These are phyloP conservation scores for Blumeria graminis DNA, from an alignment of 2,329 filamentous ascomycete genomes.

Conservation along the genomic window DNA sequence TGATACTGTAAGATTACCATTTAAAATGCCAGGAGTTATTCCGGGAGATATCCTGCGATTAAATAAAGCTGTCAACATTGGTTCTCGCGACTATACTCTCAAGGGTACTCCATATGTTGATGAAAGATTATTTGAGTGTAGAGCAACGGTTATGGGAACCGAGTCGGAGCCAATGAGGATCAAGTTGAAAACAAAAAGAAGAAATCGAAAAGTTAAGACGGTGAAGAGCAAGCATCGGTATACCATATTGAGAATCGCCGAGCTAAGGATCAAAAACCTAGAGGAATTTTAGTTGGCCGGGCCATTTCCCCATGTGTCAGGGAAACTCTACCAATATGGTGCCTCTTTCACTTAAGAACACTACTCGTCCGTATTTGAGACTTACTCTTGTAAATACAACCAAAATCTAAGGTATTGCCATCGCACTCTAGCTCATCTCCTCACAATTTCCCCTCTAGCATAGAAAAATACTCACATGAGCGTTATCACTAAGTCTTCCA, in stretches of 20 bases:
- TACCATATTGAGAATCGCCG: constrained; percentile 65
- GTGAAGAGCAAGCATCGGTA: constrained; percentile 79
- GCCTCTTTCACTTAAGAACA: too few species aligned
- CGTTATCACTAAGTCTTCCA: too few species aligned
- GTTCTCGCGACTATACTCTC: constrained; percentile 74
- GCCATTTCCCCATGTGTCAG: too few species aligned
- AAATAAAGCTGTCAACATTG: constrained; percentile 61
- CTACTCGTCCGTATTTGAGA: too few species aligned
- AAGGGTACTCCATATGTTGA: constrained; percentile 66
- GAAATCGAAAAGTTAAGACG: constrained; percentile 45
- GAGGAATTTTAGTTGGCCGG: constrained; percentile 13
- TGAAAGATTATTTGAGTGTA: constrained; percentile 60
- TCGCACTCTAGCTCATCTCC: too few species aligned
- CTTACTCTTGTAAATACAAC: too few species aligned
- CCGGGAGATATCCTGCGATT: constrained; percentile 73
- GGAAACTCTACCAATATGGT: too few species aligned
- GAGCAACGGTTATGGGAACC: constrained; percentile 61
- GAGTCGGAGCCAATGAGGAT: constrained; percentile 58
- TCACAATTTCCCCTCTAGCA: too few species aligned
- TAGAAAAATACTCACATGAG: too few species aligned
- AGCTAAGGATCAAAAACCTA: constrained; percentile 30
- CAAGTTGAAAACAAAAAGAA: constrained; percentile 64
- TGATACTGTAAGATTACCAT: constrained; percentile 53
- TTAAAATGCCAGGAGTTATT: constrained; percentile 49
- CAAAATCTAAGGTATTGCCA: too few species aligned